These are phyloP conservation scores for Alternaria brassicae DNA, from an alignment of 2,329 filamentous ascomycete genomes.

Conservation along the genomic window DNA sequence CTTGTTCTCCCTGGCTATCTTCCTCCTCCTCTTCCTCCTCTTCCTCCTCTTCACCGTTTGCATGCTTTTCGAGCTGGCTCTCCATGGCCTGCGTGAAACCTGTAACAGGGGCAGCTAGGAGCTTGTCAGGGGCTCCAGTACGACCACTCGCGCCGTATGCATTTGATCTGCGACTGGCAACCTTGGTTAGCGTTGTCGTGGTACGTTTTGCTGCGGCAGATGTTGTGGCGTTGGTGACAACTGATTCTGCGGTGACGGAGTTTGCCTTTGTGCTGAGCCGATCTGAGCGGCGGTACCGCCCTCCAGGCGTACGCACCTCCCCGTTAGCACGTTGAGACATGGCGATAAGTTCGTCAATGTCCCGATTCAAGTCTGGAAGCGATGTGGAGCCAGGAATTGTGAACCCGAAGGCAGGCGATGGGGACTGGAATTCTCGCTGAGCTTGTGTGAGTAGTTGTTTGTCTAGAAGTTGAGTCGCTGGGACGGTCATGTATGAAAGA, in stretches of 20 bases:
- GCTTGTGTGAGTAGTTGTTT: constrained; percentile 7
- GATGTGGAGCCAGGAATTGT: neutral
- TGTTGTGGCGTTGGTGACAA: constrained; percentile 26
- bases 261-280: constrained; percentile 37
- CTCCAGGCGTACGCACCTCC: constrained; percentile 34
- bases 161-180: constrained; percentile 42
- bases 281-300: constrained; percentile 33
- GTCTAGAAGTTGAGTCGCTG: neutral
- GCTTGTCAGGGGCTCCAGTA: constrained; percentile 38
- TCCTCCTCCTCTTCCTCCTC: constrained; percentile 16
- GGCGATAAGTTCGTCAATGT: neutral
- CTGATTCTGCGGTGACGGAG: constrained; percentile 37
- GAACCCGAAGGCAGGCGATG: neutral
- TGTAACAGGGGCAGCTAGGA: constrained; percentile 33
- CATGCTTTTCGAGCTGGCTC: constrained; percentile 36
- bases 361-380: neutral
- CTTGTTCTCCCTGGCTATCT: constrained; percentile 5
- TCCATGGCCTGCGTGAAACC: constrained; percentile 46
- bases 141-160: constrained; percentile 49
- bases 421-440: neutral
- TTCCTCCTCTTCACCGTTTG: constrained; percentile 33
- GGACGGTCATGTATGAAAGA: neutral
- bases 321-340: constrained; percentile 35
- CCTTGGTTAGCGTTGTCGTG: constrained; percentile 39
- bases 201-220: constrained; percentile 26